Evolutionary conservation across 2,329 filamentous ascomycete genomes (phyloP), one percentile per base, ranked within the genome.

Genomic region (Aaosphaeria arxii): DNA sequence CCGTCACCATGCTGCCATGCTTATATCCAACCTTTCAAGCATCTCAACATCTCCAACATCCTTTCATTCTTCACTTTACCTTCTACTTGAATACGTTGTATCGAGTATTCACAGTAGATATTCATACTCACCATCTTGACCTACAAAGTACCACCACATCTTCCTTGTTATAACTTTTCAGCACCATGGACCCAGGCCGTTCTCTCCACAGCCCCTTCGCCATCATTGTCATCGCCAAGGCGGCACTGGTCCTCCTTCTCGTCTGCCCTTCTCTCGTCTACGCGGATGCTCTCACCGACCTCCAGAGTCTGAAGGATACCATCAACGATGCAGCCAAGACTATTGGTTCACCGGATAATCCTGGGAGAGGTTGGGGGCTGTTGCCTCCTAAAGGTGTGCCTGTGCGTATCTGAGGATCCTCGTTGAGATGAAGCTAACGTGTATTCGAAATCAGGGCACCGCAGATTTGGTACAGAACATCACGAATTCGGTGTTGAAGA

Each of bases 391-490:
- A 47, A 24, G 43, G 46, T 28, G 50, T 43, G 36, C 38, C 24
- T 7, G 54, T 38, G 11, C 9, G 46, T 30, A 40, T 13, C 7
- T 40, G 11, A 11, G 11, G 9, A 13, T 11, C 9, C 39, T 7
- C 9, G 9, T 17, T 40, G 24, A 17, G 9, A 11, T 28, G 7
- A 11, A 9, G 24, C 24, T 40, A 9, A 40, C 11, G 11, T 11
- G 39, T 40, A 7, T 24, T 24, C 17, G 17, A 24, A 24, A 17
- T 11, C 13, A 61, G 58, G 58, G 61, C 30, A 69, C 66, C 13
- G 65, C 64, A 2, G 59, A 69, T 45, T 52, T 67, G 11, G 49
- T 69, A 30, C 52, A 58, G 45, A 70, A 69, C 44, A 58, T 69
- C 43, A 69, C 64, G 6, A 59, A 45, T 6, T 62, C 61, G 5